phyloP scores from a whole-genome alignment of 805 yeast species.

The Starmerella stellata region DNA sequence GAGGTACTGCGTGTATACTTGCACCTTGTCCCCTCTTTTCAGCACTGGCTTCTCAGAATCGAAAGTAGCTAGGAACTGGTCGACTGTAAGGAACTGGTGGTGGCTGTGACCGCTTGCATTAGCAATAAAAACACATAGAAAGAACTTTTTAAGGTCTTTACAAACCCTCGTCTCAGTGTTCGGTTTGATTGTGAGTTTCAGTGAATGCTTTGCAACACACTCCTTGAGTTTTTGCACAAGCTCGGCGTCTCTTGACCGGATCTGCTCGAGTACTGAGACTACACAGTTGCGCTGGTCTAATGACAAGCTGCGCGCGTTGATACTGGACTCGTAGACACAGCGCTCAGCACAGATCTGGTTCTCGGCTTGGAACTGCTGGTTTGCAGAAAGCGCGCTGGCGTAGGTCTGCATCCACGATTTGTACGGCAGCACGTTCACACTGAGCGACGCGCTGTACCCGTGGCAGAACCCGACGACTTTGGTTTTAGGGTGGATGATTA shows the following conservation, averaged over 20 bases:
- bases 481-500: conserved; percentile 3
- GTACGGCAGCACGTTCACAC: not conserved
- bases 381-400: not conserved
- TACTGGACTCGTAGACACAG: not conserved
- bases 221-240: not conserved
- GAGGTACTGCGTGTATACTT: not conserved
- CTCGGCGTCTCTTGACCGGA: not conserved
- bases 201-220: not conserved
- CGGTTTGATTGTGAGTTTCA: not conserved
- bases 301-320: not conserved
- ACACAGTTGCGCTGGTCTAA: not conserved
- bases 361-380: not conserved
- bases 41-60: not conserved
- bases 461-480: conserved; percentile 8
- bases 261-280: not conserved
- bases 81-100: not conserved
- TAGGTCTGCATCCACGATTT: not conserved
- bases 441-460: conserved; percentile 3
- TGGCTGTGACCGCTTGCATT: too few relatives aligned
- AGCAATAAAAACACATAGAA: not conserved
- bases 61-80: not conserved
- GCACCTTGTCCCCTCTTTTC: not conserved
- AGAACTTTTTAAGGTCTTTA: not conserved
- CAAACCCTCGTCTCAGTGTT: not conserved
- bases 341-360: not conserved